Evolutionary conservation across 352 stramenopile species (phyloP).

Genomic region (Globisporangium uncinulatum): DNA sequence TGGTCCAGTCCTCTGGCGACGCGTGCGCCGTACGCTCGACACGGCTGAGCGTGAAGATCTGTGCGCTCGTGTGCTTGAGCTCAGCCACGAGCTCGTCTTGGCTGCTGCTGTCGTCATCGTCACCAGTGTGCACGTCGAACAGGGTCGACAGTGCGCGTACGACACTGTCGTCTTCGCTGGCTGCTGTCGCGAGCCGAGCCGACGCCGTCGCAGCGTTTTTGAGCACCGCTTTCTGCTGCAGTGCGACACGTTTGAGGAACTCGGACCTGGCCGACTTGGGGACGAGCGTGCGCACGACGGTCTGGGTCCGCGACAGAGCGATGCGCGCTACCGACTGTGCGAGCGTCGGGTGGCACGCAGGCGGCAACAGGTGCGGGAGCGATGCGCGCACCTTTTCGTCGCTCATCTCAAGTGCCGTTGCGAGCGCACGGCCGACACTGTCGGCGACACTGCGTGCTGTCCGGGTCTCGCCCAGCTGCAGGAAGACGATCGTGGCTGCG

Average conservation of each 20-base stretch:
- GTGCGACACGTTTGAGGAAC: conserved; percentile 40
- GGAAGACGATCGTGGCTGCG: conserved; percentile 19
- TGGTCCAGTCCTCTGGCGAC: background rate
- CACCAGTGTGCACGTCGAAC: conserved; percentile 12
- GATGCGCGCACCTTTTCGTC: conserved; percentile 24
- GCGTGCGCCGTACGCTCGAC: background rate
- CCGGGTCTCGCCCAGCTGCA: conserved; percentile 32
- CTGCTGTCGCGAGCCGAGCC: background rate
- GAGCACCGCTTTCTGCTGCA: conserved; percentile 35
- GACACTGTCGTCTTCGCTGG: conserved; percentile 2
- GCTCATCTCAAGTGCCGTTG: conserved; percentile 25
- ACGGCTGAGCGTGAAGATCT: conserved; percentile 10
- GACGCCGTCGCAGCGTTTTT: conserved; percentile 22
- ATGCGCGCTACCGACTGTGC: conserved; percentile 25
- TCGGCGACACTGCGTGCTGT: conserved; percentile 21
- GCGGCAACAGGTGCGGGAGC: conserved; percentile 28
- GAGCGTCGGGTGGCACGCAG: conserved; percentile 33
- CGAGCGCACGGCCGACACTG: conserved; percentile 19
- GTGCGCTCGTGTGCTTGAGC: conserved; percentile 16
- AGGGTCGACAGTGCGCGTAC: conserved; percentile 10
- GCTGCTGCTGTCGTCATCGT: conserved; percentile 1
- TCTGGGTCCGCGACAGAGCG: conserved; percentile 24
- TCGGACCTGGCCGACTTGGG: conserved; percentile 37
- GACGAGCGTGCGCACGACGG: conserved; percentile 27
- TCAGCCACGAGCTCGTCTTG: conserved; percentile 6